A percentile compares a stretch with the other conserved stretches of the same genome.
phyloP scores from a whole-genome alignment of 306 rosid species.

The Dryas alaskensis region DNA sequence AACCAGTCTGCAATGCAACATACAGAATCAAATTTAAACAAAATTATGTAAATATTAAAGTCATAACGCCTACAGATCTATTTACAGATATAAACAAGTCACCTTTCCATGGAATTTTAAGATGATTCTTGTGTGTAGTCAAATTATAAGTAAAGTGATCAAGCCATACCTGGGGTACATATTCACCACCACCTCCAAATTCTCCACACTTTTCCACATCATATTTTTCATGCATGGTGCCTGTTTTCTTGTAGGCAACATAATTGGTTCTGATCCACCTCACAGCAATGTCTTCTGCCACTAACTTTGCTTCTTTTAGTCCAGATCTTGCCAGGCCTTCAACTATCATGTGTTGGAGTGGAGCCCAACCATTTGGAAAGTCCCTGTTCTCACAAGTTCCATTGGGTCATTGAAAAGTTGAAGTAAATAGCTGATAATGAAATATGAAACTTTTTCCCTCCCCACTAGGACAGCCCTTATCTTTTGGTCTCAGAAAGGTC shows the following conservation, averaged over 20 bases:
- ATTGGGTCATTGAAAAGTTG: not conserved
- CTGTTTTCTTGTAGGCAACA: constrained; percentile 62
- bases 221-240: constrained; percentile 77
- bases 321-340: constrained; percentile 79
- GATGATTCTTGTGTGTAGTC: no score
- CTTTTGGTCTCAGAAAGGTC: not conserved
- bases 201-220: constrained; percentile 69
- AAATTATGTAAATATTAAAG: not conserved
- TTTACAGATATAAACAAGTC: no score
- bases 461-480: no score
- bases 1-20: constrained; percentile 76
- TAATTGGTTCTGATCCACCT: constrained; percentile 87
- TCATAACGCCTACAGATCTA: not conserved
- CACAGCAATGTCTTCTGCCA: constrained; percentile 71
- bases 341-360: constrained; percentile 88
- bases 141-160: not conserved
- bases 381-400: constrained; percentile 52
- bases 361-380: constrained; percentile 98
- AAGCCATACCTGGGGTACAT: constrained; percentile 60
- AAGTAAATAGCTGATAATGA: not conserved
- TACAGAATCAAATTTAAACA: constrained; percentile 13
- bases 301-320: constrained; percentile 57
- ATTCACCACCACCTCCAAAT: constrained; percentile 88
- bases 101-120: not conserved
- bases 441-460: not conserved